A percentile compares a stretch with the other conserved stretches of the same genome.
These are phyloP conservation scores for Eucalyptus sp. DNA, from an alignment of 345 rosid species.

Conservation along the genomic window DNA sequence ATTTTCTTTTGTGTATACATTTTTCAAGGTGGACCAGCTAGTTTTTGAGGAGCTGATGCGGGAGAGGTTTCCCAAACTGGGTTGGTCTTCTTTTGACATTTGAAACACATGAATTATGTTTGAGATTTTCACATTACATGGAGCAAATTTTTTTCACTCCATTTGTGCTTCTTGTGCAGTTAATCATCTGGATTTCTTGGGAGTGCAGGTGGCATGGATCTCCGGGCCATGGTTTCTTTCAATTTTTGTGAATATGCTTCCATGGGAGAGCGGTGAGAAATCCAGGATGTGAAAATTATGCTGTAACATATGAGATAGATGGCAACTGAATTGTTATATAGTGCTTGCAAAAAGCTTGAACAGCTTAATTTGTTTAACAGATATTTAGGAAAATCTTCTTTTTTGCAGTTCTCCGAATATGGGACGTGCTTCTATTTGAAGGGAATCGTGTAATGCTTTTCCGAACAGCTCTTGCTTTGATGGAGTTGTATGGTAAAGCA, in stretches of 20 bases:
- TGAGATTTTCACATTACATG: slow-evolving; percentile 3
- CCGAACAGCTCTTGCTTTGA: slow-evolving; percentile 87
- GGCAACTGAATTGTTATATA: background rate
- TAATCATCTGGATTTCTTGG: slow-evolving; percentile 99
- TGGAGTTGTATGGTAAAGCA: slow-evolving; percentile 76
- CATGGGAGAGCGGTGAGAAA: slow-evolving; percentile 93
- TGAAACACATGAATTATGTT: background rate
- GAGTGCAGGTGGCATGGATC: slow-evolving; percentile 99
- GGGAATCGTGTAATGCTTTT: slow-evolving; percentile 95
- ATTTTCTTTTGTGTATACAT: background rate
- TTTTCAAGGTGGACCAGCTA: slow-evolving; percentile 87
- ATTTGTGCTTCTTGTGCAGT: slow-evolving; percentile 69
- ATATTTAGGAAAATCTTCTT: background rate
- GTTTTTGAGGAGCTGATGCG: slow-evolving; percentile 90
- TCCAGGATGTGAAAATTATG: background rate
- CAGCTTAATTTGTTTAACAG: background rate
- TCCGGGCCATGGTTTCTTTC: slow-evolving; percentile 98
- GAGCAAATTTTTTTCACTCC: slow-evolving; percentile 29
- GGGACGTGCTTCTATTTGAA: slow-evolving; percentile 96
- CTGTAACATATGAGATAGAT: background rate
- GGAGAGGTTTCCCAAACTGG: slow-evolving; percentile 92
- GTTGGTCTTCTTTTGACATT: slow-evolving; percentile 40
- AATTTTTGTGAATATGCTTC: slow-evolving; percentile 88
- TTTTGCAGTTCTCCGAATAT: slow-evolving; percentile 75
- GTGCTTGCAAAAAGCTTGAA: background rate